Conservation (phyloP, 2,329 filamentous ascomycete species). For the Stachybotrys chlorohalonatus region DNA sequence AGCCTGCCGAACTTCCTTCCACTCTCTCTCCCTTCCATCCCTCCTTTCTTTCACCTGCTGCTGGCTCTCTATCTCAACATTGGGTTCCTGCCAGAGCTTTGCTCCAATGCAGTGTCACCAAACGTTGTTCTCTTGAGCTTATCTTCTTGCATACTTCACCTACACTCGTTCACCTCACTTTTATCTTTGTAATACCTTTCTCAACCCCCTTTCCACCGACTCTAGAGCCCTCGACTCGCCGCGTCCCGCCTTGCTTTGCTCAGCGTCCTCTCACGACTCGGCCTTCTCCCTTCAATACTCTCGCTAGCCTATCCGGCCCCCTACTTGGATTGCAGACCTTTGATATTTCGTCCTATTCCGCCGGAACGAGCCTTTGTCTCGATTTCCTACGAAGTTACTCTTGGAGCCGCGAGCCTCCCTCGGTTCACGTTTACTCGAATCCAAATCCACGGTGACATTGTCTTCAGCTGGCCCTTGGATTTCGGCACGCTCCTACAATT, state of each 20-base stretch:
- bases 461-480: background rate
- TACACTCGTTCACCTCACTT: background rate
- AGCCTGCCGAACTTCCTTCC: constrained; percentile 6
- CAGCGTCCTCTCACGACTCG: background rate
- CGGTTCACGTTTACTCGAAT: background rate
- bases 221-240: background rate
- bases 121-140: background rate
- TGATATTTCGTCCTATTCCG: background rate
- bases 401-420: background rate
- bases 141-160: background rate
- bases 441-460: too few species aligned
- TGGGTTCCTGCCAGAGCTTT: constrained; percentile 1
- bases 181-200: background rate
- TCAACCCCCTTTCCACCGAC: background rate
- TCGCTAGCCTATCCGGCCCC: constrained; percentile 5
- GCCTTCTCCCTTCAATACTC: constrained; percentile 5
- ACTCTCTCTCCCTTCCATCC: constrained; percentile 3
- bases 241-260: background rate
- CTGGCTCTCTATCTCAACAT: constrained; percentile 2
- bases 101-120: background rate
- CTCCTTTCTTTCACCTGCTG: background rate
- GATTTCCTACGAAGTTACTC: background rate
- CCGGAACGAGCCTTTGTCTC: background rate
- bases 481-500: background rate
- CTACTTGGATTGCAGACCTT: background rate